These are phyloP conservation scores for Nematocida ausubeli DNA, from an alignment of 371 early-diverging fungal genomes.

Conservation along the genomic window DNA sequence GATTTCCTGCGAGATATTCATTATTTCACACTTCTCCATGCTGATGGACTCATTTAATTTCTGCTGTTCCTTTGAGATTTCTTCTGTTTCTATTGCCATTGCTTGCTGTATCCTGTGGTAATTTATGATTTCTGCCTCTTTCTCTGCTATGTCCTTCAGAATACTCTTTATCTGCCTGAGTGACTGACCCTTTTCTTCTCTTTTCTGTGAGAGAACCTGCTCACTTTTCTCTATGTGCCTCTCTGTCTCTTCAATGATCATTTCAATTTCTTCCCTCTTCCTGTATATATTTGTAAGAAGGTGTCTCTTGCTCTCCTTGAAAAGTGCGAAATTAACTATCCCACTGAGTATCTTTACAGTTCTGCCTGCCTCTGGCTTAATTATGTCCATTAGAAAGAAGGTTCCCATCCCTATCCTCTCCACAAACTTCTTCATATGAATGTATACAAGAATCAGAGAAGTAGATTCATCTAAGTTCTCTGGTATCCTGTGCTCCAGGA, in stretches of 20 bases:
- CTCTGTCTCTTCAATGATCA: constrained; percentile 31
- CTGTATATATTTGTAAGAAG: constrained; percentile 27
- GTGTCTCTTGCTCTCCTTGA: constrained; percentile 53
- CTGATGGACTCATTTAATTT: background rate
- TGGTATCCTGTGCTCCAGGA: constrained; percentile 41
- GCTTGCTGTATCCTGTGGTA: constrained; percentile 41
- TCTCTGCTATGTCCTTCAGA: background rate
- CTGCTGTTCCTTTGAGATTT: constrained; percentile 14
- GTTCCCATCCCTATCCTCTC: constrained; percentile 38
- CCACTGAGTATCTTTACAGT: constrained; percentile 41
- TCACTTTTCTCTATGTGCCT: background rate
- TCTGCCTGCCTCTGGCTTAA: constrained; percentile 26
- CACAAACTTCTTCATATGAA: constrained; percentile 30
- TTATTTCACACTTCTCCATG: constrained; percentile 34
- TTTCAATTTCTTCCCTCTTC: constrained; percentile 50
- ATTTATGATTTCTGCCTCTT: constrained; percentile 47
- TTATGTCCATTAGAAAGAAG: constrained; percentile 23
- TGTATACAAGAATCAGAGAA: constrained; percentile 13
- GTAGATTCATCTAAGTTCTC: constrained; percentile 27
- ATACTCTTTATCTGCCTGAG: background rate
- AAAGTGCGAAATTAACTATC: constrained; percentile 37
- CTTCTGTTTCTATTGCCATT: constrained; percentile 24
- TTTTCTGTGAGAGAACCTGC: constrained; percentile 5
- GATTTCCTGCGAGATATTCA: constrained; percentile 30
- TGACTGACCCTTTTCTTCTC: constrained; percentile 9